phyloP scores from a whole-genome alignment of 2,329 filamentous ascomycete species.

The Epichloe scottii region DNA sequence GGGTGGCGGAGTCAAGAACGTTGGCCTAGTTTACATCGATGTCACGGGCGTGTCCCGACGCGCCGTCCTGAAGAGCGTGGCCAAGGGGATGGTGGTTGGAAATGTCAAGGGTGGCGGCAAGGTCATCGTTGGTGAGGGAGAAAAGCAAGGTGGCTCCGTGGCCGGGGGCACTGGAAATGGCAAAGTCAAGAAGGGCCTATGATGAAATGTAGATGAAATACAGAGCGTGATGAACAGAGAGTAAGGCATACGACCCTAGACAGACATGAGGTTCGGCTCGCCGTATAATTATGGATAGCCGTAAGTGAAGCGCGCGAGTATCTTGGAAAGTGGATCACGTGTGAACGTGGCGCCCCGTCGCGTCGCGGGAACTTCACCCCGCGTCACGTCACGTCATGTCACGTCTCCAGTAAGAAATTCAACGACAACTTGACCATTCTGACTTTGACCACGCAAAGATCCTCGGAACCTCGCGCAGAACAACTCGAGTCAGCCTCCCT shows the following conservation, averaged over 20 bases:
- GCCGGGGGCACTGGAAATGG: conserved; percentile 13
- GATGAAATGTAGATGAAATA: conserved; percentile 6
- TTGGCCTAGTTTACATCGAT: conserved; percentile 94
- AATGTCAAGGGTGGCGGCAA: conserved; percentile 62
- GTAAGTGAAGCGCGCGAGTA: no score
- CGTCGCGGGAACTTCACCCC: background rate
- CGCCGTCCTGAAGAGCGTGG: conserved; percentile 87
- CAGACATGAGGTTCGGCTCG: no score
- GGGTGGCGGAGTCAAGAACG: conserved; percentile 85
- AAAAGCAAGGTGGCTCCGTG: conserved; percentile 13
- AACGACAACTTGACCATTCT: background rate
- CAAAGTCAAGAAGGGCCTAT: conserved; percentile 10
- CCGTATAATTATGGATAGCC: no score
- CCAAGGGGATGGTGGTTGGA: conserved; percentile 90
- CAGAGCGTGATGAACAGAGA: no score
- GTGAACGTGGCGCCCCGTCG: background rate
- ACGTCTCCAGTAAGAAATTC: background rate
- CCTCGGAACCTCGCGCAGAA: background rate
- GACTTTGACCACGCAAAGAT: background rate
- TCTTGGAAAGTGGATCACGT: conserved; percentile 1
- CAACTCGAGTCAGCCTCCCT: background rate
- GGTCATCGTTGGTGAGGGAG: conserved; percentile 59
- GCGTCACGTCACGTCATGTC: background rate
- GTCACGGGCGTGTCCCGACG: conserved; percentile 82
- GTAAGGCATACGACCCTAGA: no score